Evolutionary conservation across 2,329 filamentous ascomycete genomes (phyloP).

Genomic region (Shiraia bambusicola): DNA sequence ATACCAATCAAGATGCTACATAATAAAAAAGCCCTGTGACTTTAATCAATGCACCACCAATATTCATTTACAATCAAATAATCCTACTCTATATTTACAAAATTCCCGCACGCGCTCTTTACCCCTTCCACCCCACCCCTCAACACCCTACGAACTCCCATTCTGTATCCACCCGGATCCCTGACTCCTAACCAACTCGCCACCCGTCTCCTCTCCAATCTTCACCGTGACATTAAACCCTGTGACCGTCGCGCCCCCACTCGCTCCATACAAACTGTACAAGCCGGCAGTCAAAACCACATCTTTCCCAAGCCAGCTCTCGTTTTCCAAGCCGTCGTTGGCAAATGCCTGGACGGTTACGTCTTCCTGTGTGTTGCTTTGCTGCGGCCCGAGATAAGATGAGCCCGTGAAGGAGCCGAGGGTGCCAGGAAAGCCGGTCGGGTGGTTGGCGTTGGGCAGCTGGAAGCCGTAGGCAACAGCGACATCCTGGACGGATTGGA

Average conservation of each 20-base stretch:
- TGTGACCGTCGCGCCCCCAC: conserved; percentile 6
- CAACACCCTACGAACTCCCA: no score
- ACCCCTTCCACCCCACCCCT: no score
- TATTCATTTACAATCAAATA: no score
- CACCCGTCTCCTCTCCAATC: conserved; percentile 18
- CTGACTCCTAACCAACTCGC: conserved; percentile 12
- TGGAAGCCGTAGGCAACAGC: conserved; percentile 48
- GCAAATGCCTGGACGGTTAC: conserved; percentile 22
- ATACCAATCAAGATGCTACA: no score
- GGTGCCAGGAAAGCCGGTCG: conserved; percentile 23
- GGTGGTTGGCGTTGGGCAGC: conserved; percentile 3
- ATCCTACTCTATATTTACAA: no score
- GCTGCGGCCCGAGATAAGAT: conserved; percentile 42
- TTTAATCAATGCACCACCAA: no score
- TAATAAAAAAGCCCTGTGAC: no score
- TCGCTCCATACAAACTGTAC: conserved; percentile 31
- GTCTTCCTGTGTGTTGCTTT: conserved; percentile 28
- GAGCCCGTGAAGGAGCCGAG: conserved; percentile 38
- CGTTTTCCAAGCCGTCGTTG: conserved; percentile 9
- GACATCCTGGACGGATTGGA: conserved; percentile 50
- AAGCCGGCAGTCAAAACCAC: conserved; percentile 25
- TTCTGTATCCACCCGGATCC: conserved; percentile 12
- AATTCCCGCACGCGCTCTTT: no score
- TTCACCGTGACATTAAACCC: conserved; percentile 26
- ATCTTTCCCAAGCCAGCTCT: conserved; percentile 13